phyloP scores from a whole-genome alignment of 306 rosid species.

The Psophocarpus tetragonolobus region DNA sequence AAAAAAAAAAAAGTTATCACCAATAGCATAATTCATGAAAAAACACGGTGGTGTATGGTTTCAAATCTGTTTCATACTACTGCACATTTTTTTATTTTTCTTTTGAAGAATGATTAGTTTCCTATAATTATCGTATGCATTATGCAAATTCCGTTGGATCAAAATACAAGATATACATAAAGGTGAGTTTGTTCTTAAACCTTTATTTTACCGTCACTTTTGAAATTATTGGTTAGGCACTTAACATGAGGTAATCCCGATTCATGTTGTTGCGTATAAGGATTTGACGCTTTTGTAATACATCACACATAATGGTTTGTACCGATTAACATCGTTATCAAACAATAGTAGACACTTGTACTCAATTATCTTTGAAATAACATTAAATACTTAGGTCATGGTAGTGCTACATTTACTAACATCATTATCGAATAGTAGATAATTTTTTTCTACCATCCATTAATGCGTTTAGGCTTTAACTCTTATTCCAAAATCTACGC shows the following conservation, averaged over 20 bases:
- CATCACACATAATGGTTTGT: background rate
- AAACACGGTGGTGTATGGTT: too few relatives aligned
- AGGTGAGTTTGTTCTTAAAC: background rate
- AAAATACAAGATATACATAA: too few relatives aligned
- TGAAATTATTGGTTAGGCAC: background rate
- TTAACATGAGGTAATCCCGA: background rate
- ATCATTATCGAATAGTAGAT: conserved; percentile 20
- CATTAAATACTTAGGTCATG: conserved; percentile 36
- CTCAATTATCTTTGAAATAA: conserved; percentile 27
- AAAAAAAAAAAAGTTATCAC: too few relatives aligned
- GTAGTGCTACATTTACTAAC: conserved; percentile 33
- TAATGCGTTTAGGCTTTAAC: background rate
- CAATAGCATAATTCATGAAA: too few relatives aligned
- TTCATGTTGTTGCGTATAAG: background rate
- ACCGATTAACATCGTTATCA: conserved; percentile 30
- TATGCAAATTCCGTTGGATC: too few relatives aligned
- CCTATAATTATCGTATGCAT: background rate
- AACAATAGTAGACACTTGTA: conserved; percentile 13
- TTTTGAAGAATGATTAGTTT: too few relatives aligned
- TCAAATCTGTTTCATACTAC: too few relatives aligned
- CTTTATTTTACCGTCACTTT: background rate
- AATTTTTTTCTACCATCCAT: conserved; percentile 10
- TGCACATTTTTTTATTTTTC: too few relatives aligned
- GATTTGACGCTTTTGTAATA: conserved; percentile 37
- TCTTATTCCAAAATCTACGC: background rate